Base-by-base conservation (phyloP, 805 yeast genomes). In the Scheffersomyces amazonensis region DNA sequence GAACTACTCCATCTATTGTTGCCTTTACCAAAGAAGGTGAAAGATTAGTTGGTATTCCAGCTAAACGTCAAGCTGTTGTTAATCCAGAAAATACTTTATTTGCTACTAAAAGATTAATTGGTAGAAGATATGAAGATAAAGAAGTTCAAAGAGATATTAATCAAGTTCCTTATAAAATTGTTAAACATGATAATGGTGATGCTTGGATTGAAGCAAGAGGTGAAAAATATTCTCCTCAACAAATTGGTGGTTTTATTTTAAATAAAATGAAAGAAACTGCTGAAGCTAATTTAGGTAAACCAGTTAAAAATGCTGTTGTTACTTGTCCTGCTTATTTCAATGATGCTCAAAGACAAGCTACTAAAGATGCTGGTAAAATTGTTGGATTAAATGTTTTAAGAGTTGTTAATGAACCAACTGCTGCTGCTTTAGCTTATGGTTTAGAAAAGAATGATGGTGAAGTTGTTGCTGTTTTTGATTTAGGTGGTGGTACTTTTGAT, bases 401-500 rank as follows among this genome's bases (percentile, higher is more conserved):
- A 71, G 95, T 85, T 48, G 93, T 85, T 49, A 85, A 85, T 74
- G 95, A 85, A 76, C 95, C 95, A 56, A 84, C 93, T 48, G 93
- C 93, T 47, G 93, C 96, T 48, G 96, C 96, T 47, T 75, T 88
- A 58, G 96, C 96, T 48, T 88, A 88, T 69, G 96, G 96, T 73
- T 75, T 88, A 58, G 96, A 88, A 73, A 79, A 75, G 61, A 85
- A 82, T 58, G 80, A 76, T 52, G 76, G 81, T 59, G 83, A 81
- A 71, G 84, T 85, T 46, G 95, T 89, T 55, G 97, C 97, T 46
- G 97, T 89, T 50, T 89, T 90, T 74, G 97, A 89, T 73, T 78
- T 89, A 61, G 97, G 97, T 81, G 97, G 97, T 69, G 97, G 97
- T 81, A 89, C 97, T 58, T 89, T 89, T 66, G 97, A 89, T 84